Evolutionary conservation across 805 yeast species (phyloP).

Genomic region (Ogataea sp.): DNA sequence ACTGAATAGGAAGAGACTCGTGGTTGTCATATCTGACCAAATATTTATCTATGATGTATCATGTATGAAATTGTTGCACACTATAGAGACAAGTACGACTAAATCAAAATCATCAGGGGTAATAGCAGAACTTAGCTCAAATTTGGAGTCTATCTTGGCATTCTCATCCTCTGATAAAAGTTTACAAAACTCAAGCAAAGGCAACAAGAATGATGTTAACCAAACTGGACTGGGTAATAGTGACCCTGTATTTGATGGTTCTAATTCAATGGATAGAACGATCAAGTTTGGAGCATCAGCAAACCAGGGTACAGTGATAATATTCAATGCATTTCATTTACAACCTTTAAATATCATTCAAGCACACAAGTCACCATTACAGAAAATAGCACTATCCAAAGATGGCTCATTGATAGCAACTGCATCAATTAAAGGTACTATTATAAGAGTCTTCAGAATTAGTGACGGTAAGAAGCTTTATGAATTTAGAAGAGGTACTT

Average conservation of each 20-base stretch:
- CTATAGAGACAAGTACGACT: slow-evolving; percentile 41
- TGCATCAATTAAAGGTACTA: slow-evolving; percentile 85
- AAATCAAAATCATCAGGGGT: slow-evolving; percentile 10
- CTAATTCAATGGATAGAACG: slow-evolving; percentile 5
- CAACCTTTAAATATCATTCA: slow-evolving; percentile 75
- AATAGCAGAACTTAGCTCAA: slow-evolving; percentile 28
- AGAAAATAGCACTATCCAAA: slow-evolving; percentile 56
- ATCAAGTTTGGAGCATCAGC: background rate
- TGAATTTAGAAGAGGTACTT: slow-evolving; percentile 81
- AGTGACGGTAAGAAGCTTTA: slow-evolving; percentile 52
- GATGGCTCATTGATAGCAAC: slow-evolving; percentile 83
- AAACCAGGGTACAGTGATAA: slow-evolving; percentile 55
- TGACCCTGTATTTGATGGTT: slow-evolving; percentile 9
- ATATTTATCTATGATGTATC: slow-evolving; percentile 84
- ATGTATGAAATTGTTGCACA: slow-evolving; percentile 75
- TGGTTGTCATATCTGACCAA: slow-evolving; percentile 73
- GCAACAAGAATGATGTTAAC: slow-evolving; percentile 17
- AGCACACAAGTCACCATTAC: slow-evolving; percentile 77
- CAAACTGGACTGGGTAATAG: background rate
- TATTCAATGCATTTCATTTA: slow-evolving; percentile 68
- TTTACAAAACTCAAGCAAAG: background rate
- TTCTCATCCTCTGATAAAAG: slow-evolving; percentile 35
- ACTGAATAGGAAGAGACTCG: slow-evolving; percentile 73
- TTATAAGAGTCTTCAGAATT: slow-evolving; percentile 73
- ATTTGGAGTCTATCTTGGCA: slow-evolving; percentile 42